Base-by-base conservation (phyloP, 345 rosid species). In the Arabidopsis suecica region DNA sequence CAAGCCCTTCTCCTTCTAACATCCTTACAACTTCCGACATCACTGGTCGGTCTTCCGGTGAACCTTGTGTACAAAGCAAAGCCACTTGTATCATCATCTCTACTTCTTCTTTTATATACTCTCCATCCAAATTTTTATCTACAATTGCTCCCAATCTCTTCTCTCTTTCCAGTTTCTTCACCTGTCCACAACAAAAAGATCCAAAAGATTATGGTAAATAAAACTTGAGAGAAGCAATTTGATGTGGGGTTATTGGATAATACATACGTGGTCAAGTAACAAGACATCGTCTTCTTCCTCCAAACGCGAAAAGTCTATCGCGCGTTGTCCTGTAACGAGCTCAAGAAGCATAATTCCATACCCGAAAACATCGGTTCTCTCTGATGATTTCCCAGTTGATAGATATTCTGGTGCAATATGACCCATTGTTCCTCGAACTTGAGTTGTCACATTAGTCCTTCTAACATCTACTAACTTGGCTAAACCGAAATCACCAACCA, bases 301-400 rank as follows among this genome's bases (percentile, higher is more conserved):
- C 85, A 91, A 78, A 53, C 98, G 95, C 11, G 98, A 90, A 78
- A 91, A 91, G 76, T 94, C 98, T 28, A 94, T 91, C 0, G 98
- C 98, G 0, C 98, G 88, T 80, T 94, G 98, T 55, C 98, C 98
- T n/a, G 98, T 94, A 48, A 94, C 98, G n/a, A 94, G 91, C 87
- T 94, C 98, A 45, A 94, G 86, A 72, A 94, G 95, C 96, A 87
- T 85, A 47, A 94, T 91, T 22, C 98, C 98, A 30, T 89, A 94
- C 36, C 98, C 98, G 61, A 95, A 95, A 74, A 95, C 97, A 86
- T 95, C 99, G 5, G 99, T 92, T 76, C 93, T 84, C 77, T 90
- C 98, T 1, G 99, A 95, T 49, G 99, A 95, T 70, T 88, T 95
- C 47, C 99, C 99, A 1, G 97, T 95, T 54, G 99, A 95, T 80